A percentile compares a stretch with the other conserved stretches of the same genome.
Evolutionary conservation across 2,329 filamentous ascomycete genomes (phyloP).

Genomic region (Ambrosiella cleistominuta): DNA sequence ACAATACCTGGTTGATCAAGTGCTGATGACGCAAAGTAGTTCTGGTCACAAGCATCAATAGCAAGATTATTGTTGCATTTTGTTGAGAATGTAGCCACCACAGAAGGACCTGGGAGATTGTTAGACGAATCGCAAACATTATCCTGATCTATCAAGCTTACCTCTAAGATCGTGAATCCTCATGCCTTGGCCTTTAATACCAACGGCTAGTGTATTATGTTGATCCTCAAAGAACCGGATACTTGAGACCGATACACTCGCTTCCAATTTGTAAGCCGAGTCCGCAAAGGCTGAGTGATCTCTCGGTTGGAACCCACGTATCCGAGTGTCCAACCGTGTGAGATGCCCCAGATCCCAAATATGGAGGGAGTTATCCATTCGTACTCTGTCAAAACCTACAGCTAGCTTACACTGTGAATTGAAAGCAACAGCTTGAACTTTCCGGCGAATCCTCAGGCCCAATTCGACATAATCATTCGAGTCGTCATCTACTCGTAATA

Average conservation of each 20-base stretch:
- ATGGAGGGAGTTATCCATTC: constrained; percentile 67
- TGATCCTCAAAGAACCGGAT: constrained; percentile 67
- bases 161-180: constrained; percentile 65
- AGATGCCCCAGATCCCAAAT: constrained; percentile 62
- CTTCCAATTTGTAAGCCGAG: constrained; percentile 41
- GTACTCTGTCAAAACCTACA: constrained; percentile 62
- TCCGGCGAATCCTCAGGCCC: constrained; percentile 55
- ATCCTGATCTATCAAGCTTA: constrained; percentile 20
- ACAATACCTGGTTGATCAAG: constrained; percentile 57
- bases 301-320: constrained; percentile 27
- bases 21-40: constrained; percentile 70
- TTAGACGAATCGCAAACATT: neutral
- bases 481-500: constrained; percentile 55
- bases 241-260: constrained; percentile 60
- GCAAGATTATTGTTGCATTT: constrained; percentile 54
- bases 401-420: constrained; percentile 55
- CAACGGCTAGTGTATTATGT: constrained; percentile 57
- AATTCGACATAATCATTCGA: constrained; percentile 48
- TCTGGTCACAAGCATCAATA: constrained; percentile 63
- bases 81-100: constrained; percentile 43
- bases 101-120: constrained; percentile 28
- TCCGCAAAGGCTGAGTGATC: constrained; percentile 27
- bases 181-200: constrained; percentile 57
- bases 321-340: constrained; percentile 29
- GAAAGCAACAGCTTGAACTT: constrained; percentile 68